Percentiles rank a stretch among this genome's conserved stretches.
Conservation (phyloP, 2,329 filamentous ascomycete genomes). For the Rutstroemia sydowiana region DNA sequence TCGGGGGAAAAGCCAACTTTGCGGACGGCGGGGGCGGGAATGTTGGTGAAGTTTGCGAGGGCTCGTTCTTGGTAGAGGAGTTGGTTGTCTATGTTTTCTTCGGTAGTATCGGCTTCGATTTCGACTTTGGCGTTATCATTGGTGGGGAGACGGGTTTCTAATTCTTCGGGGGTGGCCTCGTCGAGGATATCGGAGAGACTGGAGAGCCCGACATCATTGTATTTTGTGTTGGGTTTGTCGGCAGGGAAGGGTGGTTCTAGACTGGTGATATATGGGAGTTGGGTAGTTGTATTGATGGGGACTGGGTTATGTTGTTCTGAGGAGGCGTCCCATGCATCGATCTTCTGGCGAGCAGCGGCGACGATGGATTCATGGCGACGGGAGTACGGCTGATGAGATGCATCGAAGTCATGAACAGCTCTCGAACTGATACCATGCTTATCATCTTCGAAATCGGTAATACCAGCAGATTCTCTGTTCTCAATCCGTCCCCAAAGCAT, state of each 20-base stretch:
- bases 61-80: conserved; percentile 6
- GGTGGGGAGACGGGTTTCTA: too few relatives aligned
- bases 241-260: background rate
- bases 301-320: background rate
- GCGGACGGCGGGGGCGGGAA: conserved; percentile 16
- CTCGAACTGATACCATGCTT: too few relatives aligned
- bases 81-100: conserved; percentile 1
- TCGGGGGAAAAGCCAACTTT: conserved; percentile 18
- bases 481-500: conserved; percentile 8
- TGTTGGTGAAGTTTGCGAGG: conserved; percentile 10
- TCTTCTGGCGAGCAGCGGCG: background rate
- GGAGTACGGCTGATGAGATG: too few relatives aligned
- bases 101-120: background rate
- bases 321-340: background rate
- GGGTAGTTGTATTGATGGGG: background rate
- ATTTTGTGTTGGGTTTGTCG: too few relatives aligned
- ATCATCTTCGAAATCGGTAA: background rate
- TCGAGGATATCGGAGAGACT: background rate
- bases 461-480: background rate
- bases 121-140: background rate
- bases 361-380: background rate
- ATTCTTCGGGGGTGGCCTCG: background rate
- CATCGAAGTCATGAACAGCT: too few relatives aligned
- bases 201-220: too few relatives aligned
- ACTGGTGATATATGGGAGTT: background rate